phyloP scores from a whole-genome alignment of 2,329 filamentous ascomycete genomes.

The Penicillium sp. region DNA sequence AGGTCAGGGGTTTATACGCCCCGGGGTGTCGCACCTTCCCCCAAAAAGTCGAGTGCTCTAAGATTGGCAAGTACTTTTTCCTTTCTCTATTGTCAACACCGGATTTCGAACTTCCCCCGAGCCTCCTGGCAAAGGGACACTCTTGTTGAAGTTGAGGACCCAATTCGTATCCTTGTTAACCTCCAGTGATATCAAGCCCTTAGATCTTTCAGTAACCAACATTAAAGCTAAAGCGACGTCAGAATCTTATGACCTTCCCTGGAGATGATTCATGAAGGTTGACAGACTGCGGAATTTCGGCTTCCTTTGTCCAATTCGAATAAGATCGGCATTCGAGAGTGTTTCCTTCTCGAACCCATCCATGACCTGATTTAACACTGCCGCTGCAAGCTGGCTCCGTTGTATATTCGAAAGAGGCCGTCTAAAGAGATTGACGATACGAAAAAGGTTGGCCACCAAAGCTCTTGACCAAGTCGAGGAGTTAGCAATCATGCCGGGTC shows the following conservation, averaged over 20 bases:
- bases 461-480: constrained; percentile 4
- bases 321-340: constrained; percentile 18
- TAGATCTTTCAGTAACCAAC: background rate
- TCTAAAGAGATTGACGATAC: constrained; percentile 2
- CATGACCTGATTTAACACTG: constrained; percentile 5
- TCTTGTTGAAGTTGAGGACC: background rate
- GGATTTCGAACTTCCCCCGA: no score
- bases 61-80: no score
- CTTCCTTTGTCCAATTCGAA: constrained; percentile 3
- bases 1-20: no score
- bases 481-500: constrained; percentile 5
- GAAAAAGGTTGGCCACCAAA: background rate
- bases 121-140: no score
- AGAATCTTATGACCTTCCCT: no score
- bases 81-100: no score
- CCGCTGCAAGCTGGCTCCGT: constrained; percentile 4
- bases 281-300: background rate
- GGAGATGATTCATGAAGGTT: background rate
- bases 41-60: no score
- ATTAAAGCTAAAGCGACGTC: background rate
- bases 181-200: background rate
- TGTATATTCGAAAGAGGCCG: constrained; percentile 2
- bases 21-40: no score
- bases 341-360: constrained; percentile 7
- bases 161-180: background rate